Conservation (phyloP, 768 basidiomycete genomes). For the Plicaturopsis crispa region DNA sequence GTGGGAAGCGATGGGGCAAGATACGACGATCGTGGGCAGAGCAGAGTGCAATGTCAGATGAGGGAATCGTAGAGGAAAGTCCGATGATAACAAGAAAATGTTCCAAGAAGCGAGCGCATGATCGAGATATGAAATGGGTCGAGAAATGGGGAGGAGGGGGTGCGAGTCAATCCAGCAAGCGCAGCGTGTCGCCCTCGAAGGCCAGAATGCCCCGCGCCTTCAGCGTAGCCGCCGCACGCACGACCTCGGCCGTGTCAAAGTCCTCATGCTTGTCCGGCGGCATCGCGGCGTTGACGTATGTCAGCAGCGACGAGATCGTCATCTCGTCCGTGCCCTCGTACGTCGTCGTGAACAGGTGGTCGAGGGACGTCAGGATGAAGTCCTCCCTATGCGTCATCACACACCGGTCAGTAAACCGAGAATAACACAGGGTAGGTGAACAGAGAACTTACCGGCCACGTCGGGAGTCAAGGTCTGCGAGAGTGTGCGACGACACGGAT, state of each 20-base stretch:
- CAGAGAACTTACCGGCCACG: conserved; percentile 45
- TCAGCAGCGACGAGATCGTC: conserved; percentile 58
- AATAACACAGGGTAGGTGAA: conserved; percentile 2
- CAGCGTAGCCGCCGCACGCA: conserved; percentile 35
- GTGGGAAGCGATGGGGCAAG: too few species aligned
- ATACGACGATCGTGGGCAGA: too few species aligned
- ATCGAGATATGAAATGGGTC: too few species aligned
- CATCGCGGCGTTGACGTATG: conserved; percentile 71
- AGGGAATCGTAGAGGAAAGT: too few species aligned
- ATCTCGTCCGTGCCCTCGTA: conserved; percentile 62
- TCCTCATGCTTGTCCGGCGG: conserved; percentile 77
- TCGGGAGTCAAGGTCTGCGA: conserved; percentile 57
- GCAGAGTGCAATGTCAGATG: too few species aligned
- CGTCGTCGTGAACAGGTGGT: conserved; percentile 60
- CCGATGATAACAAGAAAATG: too few species aligned
- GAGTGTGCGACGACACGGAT: conserved; percentile 9
- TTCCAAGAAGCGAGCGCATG: too few species aligned
- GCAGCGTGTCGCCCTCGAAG: conserved; percentile 38
- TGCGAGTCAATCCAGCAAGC: not conserved
- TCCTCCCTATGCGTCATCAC: conserved; percentile 34
- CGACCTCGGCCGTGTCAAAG: conserved; percentile 71
- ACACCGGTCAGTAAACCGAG: conserved; percentile 3
- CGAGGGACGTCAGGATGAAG: conserved; percentile 55
- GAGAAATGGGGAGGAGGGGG: too few species aligned
- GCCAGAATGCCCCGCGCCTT: conserved; percentile 39